These are phyloP conservation scores for Phytopythium litorale DNA, from an alignment of 352 stramenopile genomes.

Conservation along the genomic window DNA sequence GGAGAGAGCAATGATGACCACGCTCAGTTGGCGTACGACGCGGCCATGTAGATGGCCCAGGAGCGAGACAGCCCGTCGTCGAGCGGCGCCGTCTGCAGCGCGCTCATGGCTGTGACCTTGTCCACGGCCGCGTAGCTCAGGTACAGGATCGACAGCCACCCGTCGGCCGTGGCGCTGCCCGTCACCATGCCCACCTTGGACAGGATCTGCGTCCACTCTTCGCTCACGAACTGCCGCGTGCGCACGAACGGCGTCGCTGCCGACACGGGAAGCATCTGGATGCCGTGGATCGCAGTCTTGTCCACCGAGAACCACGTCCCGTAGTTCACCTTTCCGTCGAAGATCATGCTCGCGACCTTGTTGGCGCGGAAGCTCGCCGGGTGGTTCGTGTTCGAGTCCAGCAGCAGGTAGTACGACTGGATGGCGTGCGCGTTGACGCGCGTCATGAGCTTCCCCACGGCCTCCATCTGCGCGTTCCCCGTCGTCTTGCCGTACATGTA, in stretches of 20 bases:
- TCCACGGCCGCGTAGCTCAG: constrained; percentile 32
- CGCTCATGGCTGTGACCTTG: constrained; percentile 19
- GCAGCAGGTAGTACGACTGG: constrained; percentile 36
- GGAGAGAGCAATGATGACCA: too few species aligned
- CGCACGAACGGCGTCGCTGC: constrained; percentile 31
- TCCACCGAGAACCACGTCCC: constrained; percentile 41
- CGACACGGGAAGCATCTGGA: constrained; percentile 49
- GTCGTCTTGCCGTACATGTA: constrained; percentile 28
- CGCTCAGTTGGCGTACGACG: constrained; percentile 10
- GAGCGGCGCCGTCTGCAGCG: constrained; percentile 35
- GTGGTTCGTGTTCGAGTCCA: constrained; percentile 21
- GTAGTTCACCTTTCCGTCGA: constrained; percentile 43
- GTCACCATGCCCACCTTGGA: constrained; percentile 23
- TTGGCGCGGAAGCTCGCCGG: constrained; percentile 21
- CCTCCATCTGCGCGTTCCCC: constrained; percentile 10
- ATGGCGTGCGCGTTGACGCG: constrained; percentile 23
- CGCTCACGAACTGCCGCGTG: constrained; percentile 21
- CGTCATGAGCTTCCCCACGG: constrained; percentile 23
- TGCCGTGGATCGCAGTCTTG: constrained; percentile 45
- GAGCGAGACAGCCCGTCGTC: constrained; percentile 44
- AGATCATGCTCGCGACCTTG: constrained; percentile 35
- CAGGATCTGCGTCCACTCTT: constrained; percentile 41
- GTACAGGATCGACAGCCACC: constrained; percentile 32
- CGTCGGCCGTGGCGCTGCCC: constrained; percentile 6
- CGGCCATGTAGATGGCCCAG: constrained; percentile 49